Evolutionary conservation across 2,329 filamentous ascomycete species (phyloP), one percentile per base, ranked within the genome.

Genomic region (Arthrinium phaeospermum): DNA sequence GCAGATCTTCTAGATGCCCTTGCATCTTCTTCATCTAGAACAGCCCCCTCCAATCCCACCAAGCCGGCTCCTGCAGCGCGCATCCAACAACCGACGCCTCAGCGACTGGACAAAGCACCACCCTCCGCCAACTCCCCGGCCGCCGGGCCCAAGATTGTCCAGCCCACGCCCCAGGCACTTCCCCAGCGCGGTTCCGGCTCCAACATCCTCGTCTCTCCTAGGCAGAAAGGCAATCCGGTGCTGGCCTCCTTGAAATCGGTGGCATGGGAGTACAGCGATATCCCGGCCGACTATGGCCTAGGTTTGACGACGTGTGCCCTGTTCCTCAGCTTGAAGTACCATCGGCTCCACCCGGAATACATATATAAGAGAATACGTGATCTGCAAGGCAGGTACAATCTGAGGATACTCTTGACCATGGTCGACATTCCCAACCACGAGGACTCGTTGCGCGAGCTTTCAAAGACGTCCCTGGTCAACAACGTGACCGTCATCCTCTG

Each of bases 401-500:
- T 99, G 27, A 93, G 96, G 68, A 88, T 99, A 70, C 85, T 99
- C 41, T 88, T 99, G 68, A 91, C 92, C 27, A 95, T 98, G 90
- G 95, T 98, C 37, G 96, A 99, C 82, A 98, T 99, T 70, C 91
- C 92, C 34, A 98, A 97, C 79, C 96, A 98, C 78, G 94, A 98
- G 82, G 95, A 98, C 72, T 89, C 92, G 4, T 83, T 99, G 70
- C 94, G 93, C 76, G 96, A 98, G 80, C 87, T 99, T 13, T 94
- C 94, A 73, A 98, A 98, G 82, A 97, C 95, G 1, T 95, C 93
- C 19, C 84, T 98, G 37, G 91, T 98, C 82, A 98, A 98, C 81
- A 95, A 97, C 76, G 90, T 98, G 53, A 99, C 96, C 1, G 83
- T 99, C 16, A 91, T 99, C 70, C 87, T 98, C 10, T 97, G 94